These are phyloP conservation scores for Pythium folliculosum DNA, from an alignment of 352 stramenopile genomes.

Conservation along the genomic window DNA sequence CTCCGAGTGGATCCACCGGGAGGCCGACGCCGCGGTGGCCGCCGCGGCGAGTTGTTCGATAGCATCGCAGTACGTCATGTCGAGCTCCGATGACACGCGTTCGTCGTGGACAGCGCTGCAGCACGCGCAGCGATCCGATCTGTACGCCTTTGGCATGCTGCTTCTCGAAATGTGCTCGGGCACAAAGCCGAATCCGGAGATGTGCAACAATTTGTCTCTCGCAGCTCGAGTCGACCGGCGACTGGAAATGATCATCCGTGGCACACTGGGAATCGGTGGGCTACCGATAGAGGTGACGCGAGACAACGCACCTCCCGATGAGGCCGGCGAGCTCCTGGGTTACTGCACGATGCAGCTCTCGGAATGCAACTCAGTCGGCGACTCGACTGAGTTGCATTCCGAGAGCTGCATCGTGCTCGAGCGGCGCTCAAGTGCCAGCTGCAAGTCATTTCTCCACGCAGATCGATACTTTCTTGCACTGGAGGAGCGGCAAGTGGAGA, in stretches of 20 bases:
- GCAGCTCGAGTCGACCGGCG: constrained; percentile 49
- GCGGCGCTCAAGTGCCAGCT: constrained; percentile 23
- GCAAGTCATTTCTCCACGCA: constrained; percentile 55
- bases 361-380: constrained; percentile 2
- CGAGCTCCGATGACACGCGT: background rate
- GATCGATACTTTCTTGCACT: constrained; percentile 41
- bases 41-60: constrained; percentile 21
- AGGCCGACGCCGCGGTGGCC: constrained; percentile 21
- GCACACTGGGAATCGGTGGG: constrained; percentile 14
- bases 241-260: constrained; percentile 41
- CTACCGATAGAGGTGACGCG: background rate
- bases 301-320: background rate
- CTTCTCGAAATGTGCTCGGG: constrained; percentile 66
- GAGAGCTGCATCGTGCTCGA: too few species aligned
- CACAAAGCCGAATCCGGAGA: constrained; percentile 55
- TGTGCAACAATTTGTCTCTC: constrained; percentile 51
- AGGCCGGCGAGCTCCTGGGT: constrained; percentile 1
- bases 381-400: too few species aligned
- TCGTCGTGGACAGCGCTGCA: background rate
- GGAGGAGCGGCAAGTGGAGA: constrained; percentile 24
- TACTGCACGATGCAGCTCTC: constrained; percentile 6
- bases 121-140: constrained; percentile 32
- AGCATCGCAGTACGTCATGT: constrained; percentile 33
- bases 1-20: constrained; percentile 36
- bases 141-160: constrained; percentile 73